These are phyloP conservation scores for Trichomonas tenax DNA, from an alignment of 208 protist genomes.

Conservation along the genomic window DNA sequence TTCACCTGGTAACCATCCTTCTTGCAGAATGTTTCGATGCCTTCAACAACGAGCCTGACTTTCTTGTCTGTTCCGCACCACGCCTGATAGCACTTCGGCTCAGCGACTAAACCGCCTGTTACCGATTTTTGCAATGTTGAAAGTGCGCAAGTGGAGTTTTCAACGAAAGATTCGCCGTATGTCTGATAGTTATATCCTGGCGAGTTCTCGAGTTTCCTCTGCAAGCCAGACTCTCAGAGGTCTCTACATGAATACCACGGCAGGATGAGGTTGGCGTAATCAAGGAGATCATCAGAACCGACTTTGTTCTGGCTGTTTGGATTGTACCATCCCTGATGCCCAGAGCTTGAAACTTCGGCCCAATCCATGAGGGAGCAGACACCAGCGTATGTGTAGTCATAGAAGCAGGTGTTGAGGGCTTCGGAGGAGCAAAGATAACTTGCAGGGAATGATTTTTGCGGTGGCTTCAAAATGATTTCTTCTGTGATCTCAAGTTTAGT, in stretches of 20 bases:
- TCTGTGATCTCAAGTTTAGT: too few species aligned
- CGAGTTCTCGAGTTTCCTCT: neutral
- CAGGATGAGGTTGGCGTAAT: neutral
- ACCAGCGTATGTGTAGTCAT: neutral
- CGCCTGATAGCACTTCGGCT: neutral
- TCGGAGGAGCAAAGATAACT: neutral
- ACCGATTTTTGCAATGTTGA: neutral
- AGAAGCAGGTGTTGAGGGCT: neutral
- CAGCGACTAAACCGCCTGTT: neutral
- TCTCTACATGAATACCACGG: neutral
- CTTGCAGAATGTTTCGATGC: neutral
- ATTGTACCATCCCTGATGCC: neutral
- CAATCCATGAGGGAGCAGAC: neutral
- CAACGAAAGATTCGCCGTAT: neutral
- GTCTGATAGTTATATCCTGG: too few species aligned
- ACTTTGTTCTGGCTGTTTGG: neutral
- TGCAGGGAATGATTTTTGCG: neutral
- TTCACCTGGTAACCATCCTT: neutral
- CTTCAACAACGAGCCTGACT: neutral
- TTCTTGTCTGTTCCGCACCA: neutral
- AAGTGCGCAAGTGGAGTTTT: neutral
- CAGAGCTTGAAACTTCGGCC: neutral
- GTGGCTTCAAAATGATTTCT: neutral
- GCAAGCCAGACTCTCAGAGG: neutral
- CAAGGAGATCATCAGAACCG: neutral